A percentile compares a stretch with the other conserved stretches of the same genome.
These are phyloP conservation scores for Diutina pseudorugosa DNA, from an alignment of 1,139 yeast species.

Conservation along the genomic window DNA sequence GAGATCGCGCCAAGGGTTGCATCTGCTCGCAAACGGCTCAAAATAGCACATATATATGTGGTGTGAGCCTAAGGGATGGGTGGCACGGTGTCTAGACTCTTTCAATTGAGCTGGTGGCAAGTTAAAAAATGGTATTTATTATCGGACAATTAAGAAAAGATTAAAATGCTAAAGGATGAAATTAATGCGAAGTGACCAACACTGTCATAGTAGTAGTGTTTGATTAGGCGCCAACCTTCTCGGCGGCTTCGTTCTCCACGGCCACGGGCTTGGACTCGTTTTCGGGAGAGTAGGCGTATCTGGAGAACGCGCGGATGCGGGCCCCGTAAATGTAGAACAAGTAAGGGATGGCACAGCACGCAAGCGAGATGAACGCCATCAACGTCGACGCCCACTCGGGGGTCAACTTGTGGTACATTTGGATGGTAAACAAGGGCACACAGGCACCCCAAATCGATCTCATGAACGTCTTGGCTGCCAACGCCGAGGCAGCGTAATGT, in stretches of 20 bases:
- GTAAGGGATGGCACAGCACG: constrained; percentile 52
- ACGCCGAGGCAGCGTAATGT: constrained; percentile 59
- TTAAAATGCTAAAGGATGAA: neutral
- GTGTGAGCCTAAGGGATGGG: too few relatives aligned
- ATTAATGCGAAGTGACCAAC: neutral
- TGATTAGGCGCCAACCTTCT: neutral
- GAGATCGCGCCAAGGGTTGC: neutral
- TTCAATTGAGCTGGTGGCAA: too few relatives aligned
- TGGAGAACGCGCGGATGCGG: constrained; percentile 37
- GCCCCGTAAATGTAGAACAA: constrained; percentile 44
- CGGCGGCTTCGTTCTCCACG: neutral
- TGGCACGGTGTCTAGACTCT: too few relatives aligned
- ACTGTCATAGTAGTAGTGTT: too few relatives aligned
- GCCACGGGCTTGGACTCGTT: neutral
- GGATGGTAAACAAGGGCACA: constrained; percentile 64
- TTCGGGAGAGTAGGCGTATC: constrained; percentile 30
- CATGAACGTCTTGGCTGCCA: constrained; percentile 56
- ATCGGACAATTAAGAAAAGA: neutral
- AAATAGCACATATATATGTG: too few relatives aligned
- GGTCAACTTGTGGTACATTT: constrained; percentile 63
- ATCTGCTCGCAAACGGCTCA: too few relatives aligned
- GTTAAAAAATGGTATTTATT: neutral
- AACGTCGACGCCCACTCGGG: constrained; percentile 61
- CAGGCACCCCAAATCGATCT: constrained; percentile 66
- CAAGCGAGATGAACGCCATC: constrained; percentile 52